These are phyloP conservation scores for Penicillium sclerotigenum DNA, from an alignment of 2,329 filamentous ascomycete genomes.

Conservation along the genomic window DNA sequence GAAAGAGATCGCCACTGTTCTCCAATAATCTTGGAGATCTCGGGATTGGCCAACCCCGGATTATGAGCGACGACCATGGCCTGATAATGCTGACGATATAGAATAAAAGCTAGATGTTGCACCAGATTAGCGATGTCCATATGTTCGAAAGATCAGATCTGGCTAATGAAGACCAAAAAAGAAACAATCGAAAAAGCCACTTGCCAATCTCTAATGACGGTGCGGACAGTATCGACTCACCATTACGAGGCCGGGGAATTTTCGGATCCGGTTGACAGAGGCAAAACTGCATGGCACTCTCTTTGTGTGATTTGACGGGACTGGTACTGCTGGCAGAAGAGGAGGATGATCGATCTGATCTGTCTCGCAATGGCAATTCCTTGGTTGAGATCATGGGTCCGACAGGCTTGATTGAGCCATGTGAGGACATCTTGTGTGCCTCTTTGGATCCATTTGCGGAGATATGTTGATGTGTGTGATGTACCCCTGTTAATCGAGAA, in stretches of 20 bases:
- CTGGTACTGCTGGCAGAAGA: slow-evolving; percentile 30
- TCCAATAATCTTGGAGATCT: slow-evolving; percentile 96
- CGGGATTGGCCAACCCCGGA: slow-evolving; percentile 88
- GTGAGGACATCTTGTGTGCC: slow-evolving; percentile 6
- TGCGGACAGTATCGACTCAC: slow-evolving; percentile 47
- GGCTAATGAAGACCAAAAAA: slow-evolving; percentile 9
- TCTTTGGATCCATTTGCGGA: slow-evolving; percentile 27
- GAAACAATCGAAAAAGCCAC: slow-evolving; percentile 21
- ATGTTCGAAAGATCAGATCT: background rate
- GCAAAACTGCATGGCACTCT: slow-evolving; percentile 56
- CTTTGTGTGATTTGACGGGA: slow-evolving; percentile 36
- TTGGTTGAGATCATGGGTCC: slow-evolving; percentile 20
- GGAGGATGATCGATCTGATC: slow-evolving; percentile 30
- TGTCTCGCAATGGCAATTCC: slow-evolving; percentile 25
- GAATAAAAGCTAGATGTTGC: slow-evolving; percentile 73
- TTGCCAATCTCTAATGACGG: slow-evolving; percentile 21
- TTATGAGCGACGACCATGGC: slow-evolving; percentile 74
- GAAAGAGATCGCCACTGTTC: slow-evolving; percentile 81
- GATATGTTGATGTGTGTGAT: slow-evolving; percentile 26
- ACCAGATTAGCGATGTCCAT: background rate
- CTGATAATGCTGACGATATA: slow-evolving; percentile 93
- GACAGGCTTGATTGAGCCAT: slow-evolving; percentile 14
- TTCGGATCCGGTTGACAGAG: slow-evolving; percentile 69
- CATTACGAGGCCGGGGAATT: slow-evolving; percentile 68
- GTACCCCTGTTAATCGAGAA: slow-evolving; percentile 14